phyloP scores from a whole-genome alignment of 768 basidiomycete species.

The Albatrellus ellisii region DNA sequence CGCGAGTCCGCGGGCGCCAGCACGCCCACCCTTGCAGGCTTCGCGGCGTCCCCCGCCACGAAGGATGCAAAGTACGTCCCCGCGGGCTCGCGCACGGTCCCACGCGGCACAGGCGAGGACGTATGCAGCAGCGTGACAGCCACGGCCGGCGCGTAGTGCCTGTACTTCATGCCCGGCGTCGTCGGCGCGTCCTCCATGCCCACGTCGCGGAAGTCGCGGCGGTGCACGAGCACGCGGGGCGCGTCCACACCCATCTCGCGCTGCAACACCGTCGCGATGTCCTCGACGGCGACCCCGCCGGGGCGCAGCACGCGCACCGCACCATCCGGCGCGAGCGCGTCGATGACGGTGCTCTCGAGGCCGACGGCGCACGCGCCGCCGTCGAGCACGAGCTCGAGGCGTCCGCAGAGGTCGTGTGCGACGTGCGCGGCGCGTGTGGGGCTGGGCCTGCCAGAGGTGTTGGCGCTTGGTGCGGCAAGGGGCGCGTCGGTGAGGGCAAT shows the following conservation, averaged over 20 bases:
- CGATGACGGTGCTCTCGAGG: slow-evolving; percentile 91
- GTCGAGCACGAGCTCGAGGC: slow-evolving; percentile 68
- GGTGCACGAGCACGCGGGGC: slow-evolving; percentile 54
- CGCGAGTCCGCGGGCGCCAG: slow-evolving; percentile 49
- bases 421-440: slow-evolving; percentile 89
- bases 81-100: slow-evolving; percentile 19
- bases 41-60: slow-evolving; percentile 6
- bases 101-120: slow-evolving; percentile 27
- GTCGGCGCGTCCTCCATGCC: slow-evolving; percentile 70
- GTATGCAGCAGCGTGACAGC: slow-evolving; percentile 70
- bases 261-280: slow-evolving; percentile 50
- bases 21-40: slow-evolving; percentile 46
- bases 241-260: slow-evolving; percentile 23
- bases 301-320: slow-evolving; percentile 75
- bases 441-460: slow-evolving; percentile 87
- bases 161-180: slow-evolving; percentile 98
- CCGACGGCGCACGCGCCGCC: slow-evolving; percentile 89
- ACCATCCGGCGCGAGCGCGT: slow-evolving; percentile 68
- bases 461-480: slow-evolving; percentile 90
- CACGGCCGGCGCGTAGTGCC: slow-evolving; percentile 87
- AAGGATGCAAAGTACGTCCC: slow-evolving; percentile 29
- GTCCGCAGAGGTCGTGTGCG: slow-evolving; percentile 58
- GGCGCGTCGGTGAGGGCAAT: slow-evolving; percentile 66
- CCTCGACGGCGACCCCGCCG: slow-evolving; percentile 87
- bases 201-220: slow-evolving; percentile 62